Percentiles rank a stretch among this genome's conserved stretches.
Conservation (phyloP, 345 rosid species). For the Populus pruinosa region DNA sequence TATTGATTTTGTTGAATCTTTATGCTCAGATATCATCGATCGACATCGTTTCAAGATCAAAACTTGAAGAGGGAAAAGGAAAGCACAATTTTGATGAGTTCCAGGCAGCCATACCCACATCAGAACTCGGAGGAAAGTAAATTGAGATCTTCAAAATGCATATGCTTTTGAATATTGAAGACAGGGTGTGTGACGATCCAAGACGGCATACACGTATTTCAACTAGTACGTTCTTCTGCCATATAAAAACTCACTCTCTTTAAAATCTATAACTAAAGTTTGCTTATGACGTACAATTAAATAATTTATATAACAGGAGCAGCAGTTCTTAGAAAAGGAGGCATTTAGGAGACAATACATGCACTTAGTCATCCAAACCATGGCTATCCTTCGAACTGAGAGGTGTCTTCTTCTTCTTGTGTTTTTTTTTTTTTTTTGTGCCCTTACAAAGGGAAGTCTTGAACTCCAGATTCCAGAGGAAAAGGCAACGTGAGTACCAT, state of each 20-base stretch:
- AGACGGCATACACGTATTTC: slow-evolving; percentile 8
- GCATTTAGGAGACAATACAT: background rate
- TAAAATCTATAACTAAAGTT: background rate
- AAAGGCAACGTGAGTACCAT: background rate
- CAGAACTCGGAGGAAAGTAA: background rate
- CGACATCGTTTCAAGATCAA: background rate
- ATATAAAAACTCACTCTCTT: background rate
- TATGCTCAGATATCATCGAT: background rate
- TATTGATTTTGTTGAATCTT: background rate
- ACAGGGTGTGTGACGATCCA: slow-evolving; percentile 6
- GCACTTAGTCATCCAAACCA: background rate
- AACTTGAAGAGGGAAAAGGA: background rate
- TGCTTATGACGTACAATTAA: background rate
- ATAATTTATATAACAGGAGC: background rate
- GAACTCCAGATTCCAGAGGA: background rate
- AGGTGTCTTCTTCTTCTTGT: background rate
- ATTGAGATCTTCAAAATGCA: slow-evolving; percentile 11
- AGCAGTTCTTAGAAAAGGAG: background rate
- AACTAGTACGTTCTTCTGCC: background rate
- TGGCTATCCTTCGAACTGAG: background rate
- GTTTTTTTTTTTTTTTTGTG: background rate
- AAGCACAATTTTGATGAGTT: background rate
- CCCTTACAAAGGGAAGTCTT: background rate
- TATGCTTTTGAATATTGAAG: slow-evolving; percentile 3
- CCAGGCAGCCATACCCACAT: background rate